Evolutionary conservation across 2,329 filamentous ascomycete genomes (phyloP).

Genomic region (Corynespora cassiicola): DNA sequence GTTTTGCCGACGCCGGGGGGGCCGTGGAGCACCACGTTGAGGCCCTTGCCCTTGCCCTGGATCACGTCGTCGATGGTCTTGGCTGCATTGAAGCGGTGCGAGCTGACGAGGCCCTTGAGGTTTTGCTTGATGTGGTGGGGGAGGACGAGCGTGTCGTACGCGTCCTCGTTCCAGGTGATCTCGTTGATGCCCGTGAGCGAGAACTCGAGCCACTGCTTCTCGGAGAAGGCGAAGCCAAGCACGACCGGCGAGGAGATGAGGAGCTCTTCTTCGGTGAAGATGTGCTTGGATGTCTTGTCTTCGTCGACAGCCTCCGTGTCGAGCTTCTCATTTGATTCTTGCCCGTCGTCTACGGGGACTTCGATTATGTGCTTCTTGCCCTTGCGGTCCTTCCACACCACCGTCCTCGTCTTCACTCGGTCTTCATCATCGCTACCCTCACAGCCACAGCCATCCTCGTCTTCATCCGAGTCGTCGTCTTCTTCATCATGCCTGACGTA

Average conservation of each 20-base stretch:
- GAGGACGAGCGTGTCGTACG: constrained; percentile 83
- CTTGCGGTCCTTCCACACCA: constrained; percentile 55
- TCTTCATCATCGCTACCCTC: constrained; percentile 29
- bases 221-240: constrained; percentile 83
- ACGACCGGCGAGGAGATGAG: constrained; percentile 84
- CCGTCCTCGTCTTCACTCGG: constrained; percentile 45
- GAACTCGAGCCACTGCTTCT: constrained; percentile 92
- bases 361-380: constrained; percentile 59
- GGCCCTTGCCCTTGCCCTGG: constrained; percentile 81
- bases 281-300: constrained; percentile 43
- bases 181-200: constrained; percentile 79
- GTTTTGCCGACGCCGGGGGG: constrained; percentile 90
- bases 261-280: constrained; percentile 83
- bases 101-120: constrained; percentile 82
- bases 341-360: constrained; percentile 61
- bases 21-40: constrained; percentile 78
- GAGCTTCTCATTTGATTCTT: constrained; percentile 63
- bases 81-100: constrained; percentile 81
- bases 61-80: constrained; percentile 79
- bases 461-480: constrained; percentile 61
- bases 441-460: constrained; percentile 47
- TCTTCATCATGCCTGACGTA: constrained; percentile 75
- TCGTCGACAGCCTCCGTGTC: constrained; percentile 56
- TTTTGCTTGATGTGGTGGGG: constrained; percentile 66
- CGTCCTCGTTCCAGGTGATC: constrained; percentile 83